Percentiles rank a stretch among this genome's conserved stretches.
Conservation (phyloP, 2,329 filamentous ascomycete genomes). For the Epichloe baconii region DNA sequence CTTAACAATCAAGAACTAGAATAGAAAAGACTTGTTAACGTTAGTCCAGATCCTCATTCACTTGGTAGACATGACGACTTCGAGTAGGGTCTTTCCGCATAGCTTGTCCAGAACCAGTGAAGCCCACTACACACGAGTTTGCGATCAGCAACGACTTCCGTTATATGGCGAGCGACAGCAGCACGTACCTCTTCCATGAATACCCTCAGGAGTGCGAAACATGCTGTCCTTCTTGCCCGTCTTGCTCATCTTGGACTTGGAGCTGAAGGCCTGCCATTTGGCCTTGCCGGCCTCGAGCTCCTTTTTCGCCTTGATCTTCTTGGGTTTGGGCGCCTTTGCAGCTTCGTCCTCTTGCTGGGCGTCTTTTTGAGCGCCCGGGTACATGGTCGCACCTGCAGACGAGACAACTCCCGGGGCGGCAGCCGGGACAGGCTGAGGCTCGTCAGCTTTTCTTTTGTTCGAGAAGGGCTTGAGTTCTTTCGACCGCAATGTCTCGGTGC, state of each 20-base stretch:
- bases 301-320: slow-evolving; percentile 83
- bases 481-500: slow-evolving; percentile 66
- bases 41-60: slow-evolving; percentile 61
- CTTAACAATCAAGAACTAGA: slow-evolving; percentile 1
- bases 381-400: slow-evolving; percentile 43
- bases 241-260: slow-evolving; percentile 60
- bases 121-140: slow-evolving; percentile 54
- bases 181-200: slow-evolving; percentile 67
- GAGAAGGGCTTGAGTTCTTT: slow-evolving; percentile 74
- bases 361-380: slow-evolving; percentile 48
- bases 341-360: slow-evolving; percentile 51
- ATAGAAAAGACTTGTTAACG: background rate
- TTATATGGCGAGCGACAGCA: background rate
- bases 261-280: slow-evolving; percentile 89
- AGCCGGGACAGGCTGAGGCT: slow-evolving; percentile 40
- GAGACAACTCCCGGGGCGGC: slow-evolving; percentile 32
- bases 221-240: slow-evolving; percentile 79
- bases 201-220: slow-evolving; percentile 83
- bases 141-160: slow-evolving; percentile 10
- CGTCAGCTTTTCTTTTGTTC: slow-evolving; percentile 79
- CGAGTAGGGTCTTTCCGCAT: slow-evolving; percentile 88
- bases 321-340: slow-evolving; percentile 62
- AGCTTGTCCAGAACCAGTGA: slow-evolving; percentile 85
- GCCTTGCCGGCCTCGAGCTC: slow-evolving; percentile 81
- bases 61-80: slow-evolving; percentile 73